phyloP scores from a whole-genome alignment of 345 rosid species.

The Eucalyptus marginata region DNA sequence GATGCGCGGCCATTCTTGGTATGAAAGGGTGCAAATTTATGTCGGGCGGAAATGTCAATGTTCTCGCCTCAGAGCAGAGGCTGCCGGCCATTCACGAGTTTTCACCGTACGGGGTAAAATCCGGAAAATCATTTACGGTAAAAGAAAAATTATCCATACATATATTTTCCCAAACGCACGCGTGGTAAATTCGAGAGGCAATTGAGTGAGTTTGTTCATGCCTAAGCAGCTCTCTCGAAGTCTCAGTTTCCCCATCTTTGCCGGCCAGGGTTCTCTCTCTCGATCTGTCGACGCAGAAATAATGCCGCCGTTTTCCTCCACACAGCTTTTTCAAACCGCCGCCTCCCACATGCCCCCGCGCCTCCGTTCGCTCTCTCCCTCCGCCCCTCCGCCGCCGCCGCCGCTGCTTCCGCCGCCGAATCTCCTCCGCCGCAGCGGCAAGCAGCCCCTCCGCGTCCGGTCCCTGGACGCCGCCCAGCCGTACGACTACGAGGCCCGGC shows the following conservation, averaged over 20 bases:
- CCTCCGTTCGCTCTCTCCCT: neutral
- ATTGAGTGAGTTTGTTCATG: neutral
- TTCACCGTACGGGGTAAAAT: neutral
- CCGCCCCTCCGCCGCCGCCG: neutral
- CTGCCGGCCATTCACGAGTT: neutral
- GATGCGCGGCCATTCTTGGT: neutral
- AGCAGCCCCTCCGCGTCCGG: conserved; percentile 10
- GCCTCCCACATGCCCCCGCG: neutral
- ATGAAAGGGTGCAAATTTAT: neutral
- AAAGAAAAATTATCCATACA: rapidly evolving
- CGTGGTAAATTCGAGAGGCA: neutral
- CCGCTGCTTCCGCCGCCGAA: neutral
- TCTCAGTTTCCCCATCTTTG: neutral
- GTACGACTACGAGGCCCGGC: conserved; percentile 45
- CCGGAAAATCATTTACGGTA: neutral
- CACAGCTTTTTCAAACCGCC: neutral
- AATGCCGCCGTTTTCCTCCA: neutral
- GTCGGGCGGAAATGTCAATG: neutral
- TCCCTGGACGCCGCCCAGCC: conserved; percentile 54
- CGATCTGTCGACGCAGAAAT: neutral
- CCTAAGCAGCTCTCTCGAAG: neutral
- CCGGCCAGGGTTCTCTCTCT: neutral
- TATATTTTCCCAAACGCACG: neutral
- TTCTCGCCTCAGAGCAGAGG: neutral
- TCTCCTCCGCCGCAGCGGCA: neutral